Percentiles rank a stretch among this genome's conserved stretches.
phyloP scores from a whole-genome alignment of 805 yeast species.

The Phaffomyces antillensis region DNA sequence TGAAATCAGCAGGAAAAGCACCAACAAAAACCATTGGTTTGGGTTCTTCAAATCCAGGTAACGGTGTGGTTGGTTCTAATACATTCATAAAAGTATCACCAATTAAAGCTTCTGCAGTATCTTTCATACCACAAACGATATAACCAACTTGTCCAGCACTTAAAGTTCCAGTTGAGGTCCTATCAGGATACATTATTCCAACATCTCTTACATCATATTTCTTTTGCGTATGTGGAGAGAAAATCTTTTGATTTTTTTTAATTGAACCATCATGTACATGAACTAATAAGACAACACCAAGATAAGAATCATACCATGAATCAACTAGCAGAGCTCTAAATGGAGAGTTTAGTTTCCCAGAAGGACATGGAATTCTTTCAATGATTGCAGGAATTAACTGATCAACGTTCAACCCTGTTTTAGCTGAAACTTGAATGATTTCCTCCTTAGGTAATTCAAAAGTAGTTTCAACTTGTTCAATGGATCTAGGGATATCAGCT shows the following conservation, averaged over 20 bases:
- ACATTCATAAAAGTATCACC: slow-evolving; percentile 82
- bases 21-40: slow-evolving; percentile 99
- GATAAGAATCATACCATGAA: slow-evolving; percentile 92
- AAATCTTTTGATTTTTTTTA: slow-evolving; percentile 64
- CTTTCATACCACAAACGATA: slow-evolving; percentile 90
- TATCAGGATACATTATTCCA: slow-evolving; percentile 94
- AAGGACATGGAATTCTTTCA: slow-evolving; percentile 74
- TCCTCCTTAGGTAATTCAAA: slow-evolving; percentile 74
- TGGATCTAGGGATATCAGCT: slow-evolving; percentile 75
- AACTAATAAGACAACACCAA: slow-evolving; percentile 84
- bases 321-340: slow-evolving; percentile 81
- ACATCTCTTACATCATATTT: slow-evolving; percentile 86
- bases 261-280: slow-evolving; percentile 79
- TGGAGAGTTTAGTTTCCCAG: slow-evolving; percentile 46
- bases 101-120: slow-evolving; percentile 75
- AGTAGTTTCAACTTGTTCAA: slow-evolving; percentile 76
- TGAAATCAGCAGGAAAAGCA: slow-evolving; percentile 94
- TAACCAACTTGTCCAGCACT: slow-evolving; percentile 94
- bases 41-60: slow-evolving; percentile 94
- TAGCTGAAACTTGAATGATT: slow-evolving; percentile 83
- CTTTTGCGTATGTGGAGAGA: slow-evolving; percentile 69
- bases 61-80: slow-evolving; percentile 57
- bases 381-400: slow-evolving; percentile 75
- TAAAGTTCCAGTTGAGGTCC: slow-evolving; percentile 53
- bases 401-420: slow-evolving; percentile 78